Conservation (phyloP, 495 filamentous ascomycete genomes). For the Sordaria brevicollis region DNA sequence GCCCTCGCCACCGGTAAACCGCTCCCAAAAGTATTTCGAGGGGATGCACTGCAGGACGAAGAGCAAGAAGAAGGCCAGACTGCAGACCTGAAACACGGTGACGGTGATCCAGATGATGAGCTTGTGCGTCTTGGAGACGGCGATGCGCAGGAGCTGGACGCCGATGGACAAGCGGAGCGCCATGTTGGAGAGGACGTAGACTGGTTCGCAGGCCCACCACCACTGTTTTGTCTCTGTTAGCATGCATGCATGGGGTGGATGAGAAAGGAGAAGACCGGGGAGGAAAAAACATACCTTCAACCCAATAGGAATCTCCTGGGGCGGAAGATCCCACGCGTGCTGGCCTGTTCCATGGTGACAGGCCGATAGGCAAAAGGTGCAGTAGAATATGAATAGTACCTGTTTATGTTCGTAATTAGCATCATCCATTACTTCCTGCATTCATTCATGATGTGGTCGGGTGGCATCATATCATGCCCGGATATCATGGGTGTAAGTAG, state of each 20-base stretch:
- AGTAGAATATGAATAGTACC: not conserved
- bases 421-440: no score
- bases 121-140: constrained; percentile 25
- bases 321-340: not conserved
- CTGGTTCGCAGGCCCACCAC: constrained; percentile 19
- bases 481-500: no score
- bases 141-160: constrained; percentile 34
- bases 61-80: constrained; percentile 28
- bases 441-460: no score
- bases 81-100: constrained; percentile 18
- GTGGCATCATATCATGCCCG: no score
- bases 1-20: constrained; percentile 2
- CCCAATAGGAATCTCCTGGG: not conserved
- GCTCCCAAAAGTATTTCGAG: constrained; percentile 27
- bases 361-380: not conserved
- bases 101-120: constrained; percentile 24
- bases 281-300: not conserved
- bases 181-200: constrained; percentile 12
- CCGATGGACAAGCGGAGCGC: constrained; percentile 27
- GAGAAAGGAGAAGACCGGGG: no score
- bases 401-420: not conserved
- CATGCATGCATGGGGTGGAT: no score
- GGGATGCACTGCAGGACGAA: constrained; percentile 36
- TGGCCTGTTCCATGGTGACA: not conserved
- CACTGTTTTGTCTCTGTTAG: no score